Evolutionary conservation across 2,329 filamentous ascomycete species (phyloP), one percentile per base, ranked within the genome.

Genomic region (Ilyonectria sp.): DNA sequence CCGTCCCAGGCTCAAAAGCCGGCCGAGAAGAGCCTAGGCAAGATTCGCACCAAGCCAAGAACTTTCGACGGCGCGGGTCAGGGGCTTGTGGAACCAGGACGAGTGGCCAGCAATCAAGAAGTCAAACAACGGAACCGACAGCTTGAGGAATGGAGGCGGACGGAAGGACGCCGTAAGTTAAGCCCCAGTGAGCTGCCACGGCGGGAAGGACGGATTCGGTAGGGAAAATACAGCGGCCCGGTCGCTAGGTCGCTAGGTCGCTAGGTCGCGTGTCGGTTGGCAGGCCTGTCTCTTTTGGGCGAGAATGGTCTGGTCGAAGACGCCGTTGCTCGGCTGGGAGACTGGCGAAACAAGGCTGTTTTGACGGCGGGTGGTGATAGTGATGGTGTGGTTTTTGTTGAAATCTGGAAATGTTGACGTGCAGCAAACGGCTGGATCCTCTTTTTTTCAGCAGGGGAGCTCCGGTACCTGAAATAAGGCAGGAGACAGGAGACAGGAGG

Each of bases 11-110:
- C 37, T 7, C 44, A 57, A 57, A 57, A 17, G 21, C 50, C 57
- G 44, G 57, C 63, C 52, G 58, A 66, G 63, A 66, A 60, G 43
- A 61, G 63, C 33, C 56, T 66, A 61, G 63, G 44, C 53, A 54
- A 37, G 50, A 60, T 46, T 65, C 44, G 52, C 56, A 54, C 46
- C 57, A 55, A 65, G 63, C 46, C 57, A 55, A 65, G 63, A 50
- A 57, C 46, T 57, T 54, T 61, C 58, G 55, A 59, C 55, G 47
- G 55, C 56, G 43, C 57, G 43, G 57, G 63, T 56, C 57, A 61
- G 63, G 63, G 63, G 63, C 21, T 58, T 61, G 46, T 52, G 40
- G 61, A 60, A 59, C 56, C 49, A 57, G 31, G 6, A 17, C 15
- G 6, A n/a, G 40, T 43, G 15, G 40, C 15, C 15, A 8, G 19